Percentiles rank a stretch among this genome's conserved stretches.
These are phyloP conservation scores for Monosporozyma yasuniensis DNA, from an alignment of 805 yeast genomes.

Conservation along the genomic window DNA sequence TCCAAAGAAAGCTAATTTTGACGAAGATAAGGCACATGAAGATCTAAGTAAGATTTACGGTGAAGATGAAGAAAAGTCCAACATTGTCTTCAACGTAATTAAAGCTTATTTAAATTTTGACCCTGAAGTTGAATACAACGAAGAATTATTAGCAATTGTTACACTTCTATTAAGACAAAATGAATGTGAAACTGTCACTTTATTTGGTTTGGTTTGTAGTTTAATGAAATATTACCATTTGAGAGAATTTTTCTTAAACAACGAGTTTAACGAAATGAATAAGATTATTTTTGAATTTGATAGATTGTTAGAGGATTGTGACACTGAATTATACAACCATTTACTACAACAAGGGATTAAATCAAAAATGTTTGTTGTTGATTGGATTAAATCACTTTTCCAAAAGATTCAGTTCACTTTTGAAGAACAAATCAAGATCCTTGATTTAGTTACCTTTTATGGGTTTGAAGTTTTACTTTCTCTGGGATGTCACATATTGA, in stretches of 20 bases:
- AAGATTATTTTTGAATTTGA: conserved; percentile 81
- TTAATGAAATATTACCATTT: conserved; percentile 76
- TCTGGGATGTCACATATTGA: conserved; percentile 70
- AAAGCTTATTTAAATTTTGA: conserved; percentile 78
- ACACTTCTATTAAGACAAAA: conserved; percentile 72
- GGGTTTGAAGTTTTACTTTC: conserved; percentile 78
- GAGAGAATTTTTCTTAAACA: conserved; percentile 55
- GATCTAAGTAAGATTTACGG: not conserved
- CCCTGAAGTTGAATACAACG: conserved; percentile 88
- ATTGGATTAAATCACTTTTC: conserved; percentile 89
- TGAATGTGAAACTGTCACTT: conserved; percentile 49
- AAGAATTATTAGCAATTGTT: conserved; percentile 86
- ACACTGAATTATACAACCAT: conserved; percentile 67
- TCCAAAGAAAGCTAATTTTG: not conserved
- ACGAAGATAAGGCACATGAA: not conserved
- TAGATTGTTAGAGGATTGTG: conserved; percentile 63
- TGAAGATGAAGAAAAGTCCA: not conserved
- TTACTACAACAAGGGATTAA: conserved; percentile 74
- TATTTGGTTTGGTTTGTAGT: conserved; percentile 68
- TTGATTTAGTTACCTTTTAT: conserved; percentile 78
- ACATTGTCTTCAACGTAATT: conserved; percentile 50
- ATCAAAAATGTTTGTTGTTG: conserved; percentile 90
- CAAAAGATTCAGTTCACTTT: conserved; percentile 79
- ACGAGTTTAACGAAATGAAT: conserved; percentile 87
- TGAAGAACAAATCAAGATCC: conserved; percentile 70